Evolutionary conservation across 352 stramenopile genomes (phyloP).

Genomic region (Globisporangium nagaii): DNA sequence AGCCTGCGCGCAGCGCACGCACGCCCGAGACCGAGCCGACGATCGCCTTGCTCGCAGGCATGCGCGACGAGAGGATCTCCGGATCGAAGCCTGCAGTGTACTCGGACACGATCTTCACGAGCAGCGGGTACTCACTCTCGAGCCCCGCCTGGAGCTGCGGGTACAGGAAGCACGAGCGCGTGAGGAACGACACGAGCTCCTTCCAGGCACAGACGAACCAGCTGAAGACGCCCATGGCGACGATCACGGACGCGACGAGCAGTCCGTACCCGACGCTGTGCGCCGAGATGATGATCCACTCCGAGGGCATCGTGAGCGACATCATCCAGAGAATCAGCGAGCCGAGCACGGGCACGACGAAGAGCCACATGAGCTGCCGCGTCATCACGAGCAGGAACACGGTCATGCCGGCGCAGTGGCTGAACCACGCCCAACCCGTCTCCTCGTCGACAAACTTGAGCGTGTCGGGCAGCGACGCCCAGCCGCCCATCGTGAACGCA

Average conservation of each 20-base stretch:
- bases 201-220: slow-evolving; percentile 76
- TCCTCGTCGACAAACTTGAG: slow-evolving; percentile 84
- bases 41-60: slow-evolving; percentile 21
- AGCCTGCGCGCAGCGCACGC: not conserved
- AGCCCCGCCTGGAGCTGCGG: slow-evolving; percentile 71
- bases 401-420: slow-evolving; percentile 70
- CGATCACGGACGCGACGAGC: slow-evolving; percentile 59
- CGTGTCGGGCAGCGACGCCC: slow-evolving; percentile 69
- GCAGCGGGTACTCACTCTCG: slow-evolving; percentile 65
- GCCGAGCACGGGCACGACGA: slow-evolving; percentile 61
- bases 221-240: slow-evolving; percentile 78
- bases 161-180: slow-evolving; percentile 76
- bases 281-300: slow-evolving; percentile 82
- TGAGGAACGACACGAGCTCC: slow-evolving; percentile 77
- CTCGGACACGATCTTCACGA: slow-evolving; percentile 80
- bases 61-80: slow-evolving; percentile 50
- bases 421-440: slow-evolving; percentile 85
- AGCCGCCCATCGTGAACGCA: slow-evolving; percentile 65
- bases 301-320: slow-evolving; percentile 64
- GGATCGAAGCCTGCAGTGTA: slow-evolving; percentile 79
- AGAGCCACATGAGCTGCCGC: slow-evolving; percentile 59
- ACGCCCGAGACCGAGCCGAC: slow-evolving; percentile 1
- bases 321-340: slow-evolving; percentile 74
- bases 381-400: slow-evolving; percentile 78
- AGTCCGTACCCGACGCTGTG: slow-evolving; percentile 75